Conservation (phyloP, 768 basidiomycete species). For the Candolleomyces aberdarensis region DNA sequence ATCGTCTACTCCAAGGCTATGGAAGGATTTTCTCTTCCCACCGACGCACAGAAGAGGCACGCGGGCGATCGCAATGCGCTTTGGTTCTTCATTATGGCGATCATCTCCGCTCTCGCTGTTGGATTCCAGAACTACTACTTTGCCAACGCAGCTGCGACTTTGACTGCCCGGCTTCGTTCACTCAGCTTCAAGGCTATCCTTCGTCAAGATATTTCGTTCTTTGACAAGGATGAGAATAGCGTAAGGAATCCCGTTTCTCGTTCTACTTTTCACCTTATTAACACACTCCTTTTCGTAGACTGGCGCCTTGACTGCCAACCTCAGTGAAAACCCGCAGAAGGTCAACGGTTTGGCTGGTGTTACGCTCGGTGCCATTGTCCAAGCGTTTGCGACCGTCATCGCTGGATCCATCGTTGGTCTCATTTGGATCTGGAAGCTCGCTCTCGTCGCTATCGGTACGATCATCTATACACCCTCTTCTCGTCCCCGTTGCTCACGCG, state of each 20-base stretch:
- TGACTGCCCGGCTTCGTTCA: conserved; percentile 62
- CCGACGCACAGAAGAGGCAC: conserved; percentile 31
- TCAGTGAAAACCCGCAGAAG: conserved; percentile 79
- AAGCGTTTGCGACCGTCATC: conserved; percentile 56
- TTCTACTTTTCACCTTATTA: conserved; percentile 5
- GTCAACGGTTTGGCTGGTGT: conserved; percentile 74
- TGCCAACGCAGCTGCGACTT: conserved; percentile 52
- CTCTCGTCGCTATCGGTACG: conserved; percentile 59
- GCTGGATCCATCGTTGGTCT: conserved; percentile 69
- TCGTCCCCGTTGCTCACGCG: too few relatives aligned
- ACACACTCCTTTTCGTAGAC: conserved; percentile 34
- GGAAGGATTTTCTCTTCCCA: conserved; percentile 39
- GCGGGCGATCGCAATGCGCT: conserved; percentile 61
- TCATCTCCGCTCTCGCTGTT: conserved; percentile 52
- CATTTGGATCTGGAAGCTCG: conserved; percentile 61
- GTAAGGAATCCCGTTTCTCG: conserved; percentile 29
- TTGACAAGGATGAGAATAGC: conserved; percentile 73
- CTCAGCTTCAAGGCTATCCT: conserved; percentile 69
- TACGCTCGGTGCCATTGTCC: conserved; percentile 78
- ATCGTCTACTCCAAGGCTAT: conserved; percentile 57
- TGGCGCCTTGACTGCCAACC: conserved; percentile 63
- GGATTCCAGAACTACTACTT: conserved; percentile 63
- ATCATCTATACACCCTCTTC: too few relatives aligned
- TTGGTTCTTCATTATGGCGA: conserved; percentile 69
- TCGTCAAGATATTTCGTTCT: conserved; percentile 79